Base-by-base conservation (phyloP, 163 green algal genomes). In the Scenedesmus sp. region DNA sequence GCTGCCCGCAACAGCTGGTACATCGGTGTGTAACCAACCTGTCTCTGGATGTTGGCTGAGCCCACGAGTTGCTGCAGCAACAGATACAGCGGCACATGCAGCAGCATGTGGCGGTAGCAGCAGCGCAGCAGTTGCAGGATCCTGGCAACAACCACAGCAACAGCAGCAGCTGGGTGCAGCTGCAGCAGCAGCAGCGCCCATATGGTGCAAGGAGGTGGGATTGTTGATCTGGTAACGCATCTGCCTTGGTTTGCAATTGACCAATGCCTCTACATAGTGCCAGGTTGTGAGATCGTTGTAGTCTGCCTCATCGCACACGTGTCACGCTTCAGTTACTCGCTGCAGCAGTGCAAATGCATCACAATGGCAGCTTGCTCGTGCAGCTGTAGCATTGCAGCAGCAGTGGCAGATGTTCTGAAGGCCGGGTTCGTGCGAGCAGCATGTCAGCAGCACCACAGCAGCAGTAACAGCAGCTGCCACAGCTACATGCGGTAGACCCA, bases 111-210 rank as follows among this genome's bases (percentile, higher is more conserved):
- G 59, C 57, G 23, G 56, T 4, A n/a, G 23, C 60, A 76, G 56
- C 56, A 79, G 82, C 60, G 56, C 56, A 79, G 82, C 60, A 34
- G 85, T 46, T 90, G 66, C 85, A 83, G 20, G 56, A 7, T 2
- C 4, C 13, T 18, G 34, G 66, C 85, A 82, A 62, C 85, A 5
- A 3, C 3, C 18, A 12, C 15, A 46, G 54, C 54, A 73, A 7
- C 84, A 88, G 84, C 84, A 59, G 84, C 84, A 89, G 60, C 4
- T 34, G 52, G 9, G 20, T 46, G 34, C 20, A 87, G 82, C 82
- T 87, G 82, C 52, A 64, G 46, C 77, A 62, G 77, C 16, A 9
- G 46, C 46, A 9, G 46, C 15, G 16, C 46, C 52, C n/a, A 12
- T 62, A 34, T n/a, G 52, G 77, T 34, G 46, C 77, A 85, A n/a